These are phyloP conservation scores for Petrea volubilis DNA, from an alignment of 257 asterid species.

Conservation along the genomic window DNA sequence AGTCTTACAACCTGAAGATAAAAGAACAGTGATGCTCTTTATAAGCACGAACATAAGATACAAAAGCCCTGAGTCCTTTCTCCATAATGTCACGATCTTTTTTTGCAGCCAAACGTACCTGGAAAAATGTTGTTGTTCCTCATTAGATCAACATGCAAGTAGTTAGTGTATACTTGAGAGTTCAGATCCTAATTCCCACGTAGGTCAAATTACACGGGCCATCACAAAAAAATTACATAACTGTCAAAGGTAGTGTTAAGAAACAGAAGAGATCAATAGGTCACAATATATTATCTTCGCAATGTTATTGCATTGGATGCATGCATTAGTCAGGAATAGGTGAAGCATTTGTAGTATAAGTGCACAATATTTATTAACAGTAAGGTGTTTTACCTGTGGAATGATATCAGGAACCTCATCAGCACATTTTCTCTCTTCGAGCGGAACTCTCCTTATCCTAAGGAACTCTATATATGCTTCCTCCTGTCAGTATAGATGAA, in stretches of 20 bases:
- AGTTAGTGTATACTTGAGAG: background rate
- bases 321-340: background rate
- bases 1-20: conserved; percentile 65
- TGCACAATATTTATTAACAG: background rate
- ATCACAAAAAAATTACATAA: background rate
- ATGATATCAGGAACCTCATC: conserved; percentile 68
- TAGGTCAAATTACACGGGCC: background rate
- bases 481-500: conserved; percentile 51
- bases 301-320: background rate
- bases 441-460: conserved; percentile 65
- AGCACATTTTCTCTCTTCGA: conserved; percentile 60
- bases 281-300: no score
- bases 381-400: conserved; percentile 52
- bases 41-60: conserved; percentile 87
- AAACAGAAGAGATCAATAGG: background rate
- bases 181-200: conserved; percentile 1
- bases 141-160: conserved; percentile 19
- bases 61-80: conserved; percentile 90
- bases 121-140: conserved; percentile 21
- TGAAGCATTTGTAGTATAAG: background rate
- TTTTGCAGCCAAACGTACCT: conserved; percentile 80
- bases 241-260: background rate
- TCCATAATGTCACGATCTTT: conserved; percentile 96
- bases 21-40: conserved; percentile 89
- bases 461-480: conserved; percentile 88